phyloP scores from a whole-genome alignment of 305 asterid genomes.

The Withania somnifera region DNA sequence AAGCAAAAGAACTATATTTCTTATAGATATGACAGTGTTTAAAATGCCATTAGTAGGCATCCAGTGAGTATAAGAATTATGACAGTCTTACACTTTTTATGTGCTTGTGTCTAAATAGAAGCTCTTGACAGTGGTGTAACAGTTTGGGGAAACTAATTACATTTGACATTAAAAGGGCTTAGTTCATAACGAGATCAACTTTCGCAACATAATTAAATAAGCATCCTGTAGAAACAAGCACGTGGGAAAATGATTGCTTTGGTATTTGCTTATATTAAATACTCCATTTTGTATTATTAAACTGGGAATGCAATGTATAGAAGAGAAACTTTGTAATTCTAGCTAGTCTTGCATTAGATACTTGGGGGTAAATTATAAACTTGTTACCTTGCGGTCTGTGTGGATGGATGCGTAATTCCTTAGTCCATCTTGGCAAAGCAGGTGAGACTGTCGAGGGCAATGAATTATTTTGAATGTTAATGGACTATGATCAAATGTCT shows the following conservation, averaged over 20 bases:
- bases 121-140: neutral
- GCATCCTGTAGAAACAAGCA: neutral
- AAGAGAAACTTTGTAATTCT: neutral
- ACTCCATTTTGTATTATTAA: neutral
- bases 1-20: neutral
- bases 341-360: neutral
- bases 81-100: neutral
- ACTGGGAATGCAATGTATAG: neutral
- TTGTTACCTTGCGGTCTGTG: neutral
- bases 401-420: neutral
- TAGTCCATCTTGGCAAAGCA: conserved; percentile 23
- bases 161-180: neutral
- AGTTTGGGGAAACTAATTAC: no score
- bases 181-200: neutral
- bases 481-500: conserved; percentile 16
- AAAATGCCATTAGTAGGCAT: neutral
- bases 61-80: neutral
- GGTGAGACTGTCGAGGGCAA: neutral
- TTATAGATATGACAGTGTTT: neutral
- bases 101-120: neutral
- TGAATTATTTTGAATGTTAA: conserved; percentile 29
- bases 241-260: neutral
- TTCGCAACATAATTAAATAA: neutral
- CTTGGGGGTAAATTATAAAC: neutral
- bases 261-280: neutral